Base-by-base conservation (phyloP, 768 basidiomycete genomes). In the Mycena venus region DNA sequence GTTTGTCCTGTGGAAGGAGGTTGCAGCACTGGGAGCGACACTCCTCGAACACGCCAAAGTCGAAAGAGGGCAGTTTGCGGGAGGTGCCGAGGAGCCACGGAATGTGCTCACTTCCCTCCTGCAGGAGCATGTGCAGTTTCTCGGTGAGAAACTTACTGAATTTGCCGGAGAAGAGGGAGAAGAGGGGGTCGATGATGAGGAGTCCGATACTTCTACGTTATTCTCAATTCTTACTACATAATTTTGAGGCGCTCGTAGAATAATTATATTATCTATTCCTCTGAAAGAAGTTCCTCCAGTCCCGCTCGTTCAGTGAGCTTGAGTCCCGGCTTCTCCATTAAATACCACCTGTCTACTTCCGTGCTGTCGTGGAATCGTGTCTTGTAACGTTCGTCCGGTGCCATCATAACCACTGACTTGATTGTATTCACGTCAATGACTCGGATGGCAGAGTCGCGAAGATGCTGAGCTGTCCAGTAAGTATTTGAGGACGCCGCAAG, bases 351-450 rank as follows among this genome's bases (percentile, higher is more conserved):
- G 15, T 70, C 60, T 0, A 55, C n/a, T 25, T 70, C 69, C 5
- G 61, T 10, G 2, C 61, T 61, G 14, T 70, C 69, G 0, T 17
- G 21, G 51, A 38, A 44, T 1, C 23, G 27, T 6, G 29, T 55
- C 8, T n/a, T 21, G 21, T 70, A 70, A 0, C 29, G 72, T 2
- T 56, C 38, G 17, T 72, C 68, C 0, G 79, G 81, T 0, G 80
- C 68, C 80, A 84, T 80, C 12, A 78, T 79, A n/a, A 84, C 72
- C 15, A 78, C 72, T 8, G 80, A 75, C 0, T 25, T n/a, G 38
- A 83, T 81, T 3, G 7, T 2, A 27, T 72, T 76, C 4, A 78
- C 29, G 2, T 77, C 51, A n/a, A 77, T 36, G 10, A 83, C 64
- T n/a, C 58, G 21, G 1, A 78, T 59, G 5, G 31, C 67, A 3